Percentiles rank a stretch among this genome's conserved stretches.
Evolutionary conservation across 805 yeast genomes (phyloP).

Genomic region (Priceomyces haplophilus): DNA sequence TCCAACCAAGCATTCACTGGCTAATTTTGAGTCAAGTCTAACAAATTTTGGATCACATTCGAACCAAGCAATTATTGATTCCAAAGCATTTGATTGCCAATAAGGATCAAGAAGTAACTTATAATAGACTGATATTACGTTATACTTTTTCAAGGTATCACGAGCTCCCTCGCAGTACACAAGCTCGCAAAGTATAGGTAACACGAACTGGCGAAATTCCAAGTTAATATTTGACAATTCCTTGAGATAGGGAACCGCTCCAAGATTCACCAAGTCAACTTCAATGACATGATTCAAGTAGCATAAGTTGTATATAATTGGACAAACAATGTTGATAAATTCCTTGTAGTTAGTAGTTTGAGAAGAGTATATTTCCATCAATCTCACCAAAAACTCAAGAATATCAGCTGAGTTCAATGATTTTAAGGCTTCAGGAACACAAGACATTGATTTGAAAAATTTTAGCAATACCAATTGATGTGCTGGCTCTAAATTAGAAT

Average conservation of each 20-base stretch:
- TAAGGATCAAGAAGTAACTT: slow-evolving; percentile 47
- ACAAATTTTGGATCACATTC: slow-evolving; percentile 24
- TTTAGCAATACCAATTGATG: slow-evolving; percentile 43
- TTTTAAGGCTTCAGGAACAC: slow-evolving; percentile 31
- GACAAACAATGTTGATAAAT: slow-evolving; percentile 44
- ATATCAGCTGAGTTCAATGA: slow-evolving; percentile 38
- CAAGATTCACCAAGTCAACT: slow-evolving; percentile 43
- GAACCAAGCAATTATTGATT: slow-evolving; percentile 44
- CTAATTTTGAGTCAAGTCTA: slow-evolving; percentile 22
- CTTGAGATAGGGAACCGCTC: slow-evolving; percentile 45
- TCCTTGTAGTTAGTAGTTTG: slow-evolving; percentile 31
- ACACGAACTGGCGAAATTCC: slow-evolving; percentile 49
- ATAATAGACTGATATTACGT: slow-evolving; percentile 38
- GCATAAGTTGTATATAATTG: slow-evolving; percentile 51
- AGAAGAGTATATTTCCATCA: slow-evolving; percentile 28
- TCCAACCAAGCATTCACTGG: slow-evolving; percentile 28
- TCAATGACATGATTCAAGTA: slow-evolving; percentile 45
- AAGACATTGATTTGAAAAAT: slow-evolving; percentile 42
- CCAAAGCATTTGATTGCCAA: slow-evolving; percentile 57
- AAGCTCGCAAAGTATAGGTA: slow-evolving; percentile 53
- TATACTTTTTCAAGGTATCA: slow-evolving; percentile 31
- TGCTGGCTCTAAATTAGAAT: slow-evolving; percentile 24
- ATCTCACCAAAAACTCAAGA: slow-evolving; percentile 40
- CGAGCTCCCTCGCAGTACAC: slow-evolving; percentile 46
- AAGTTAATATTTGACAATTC: slow-evolving; percentile 37